Conservation (phyloP, 2,329 filamentous ascomycete species). For the Microdochium trichocladiopsis region DNA sequence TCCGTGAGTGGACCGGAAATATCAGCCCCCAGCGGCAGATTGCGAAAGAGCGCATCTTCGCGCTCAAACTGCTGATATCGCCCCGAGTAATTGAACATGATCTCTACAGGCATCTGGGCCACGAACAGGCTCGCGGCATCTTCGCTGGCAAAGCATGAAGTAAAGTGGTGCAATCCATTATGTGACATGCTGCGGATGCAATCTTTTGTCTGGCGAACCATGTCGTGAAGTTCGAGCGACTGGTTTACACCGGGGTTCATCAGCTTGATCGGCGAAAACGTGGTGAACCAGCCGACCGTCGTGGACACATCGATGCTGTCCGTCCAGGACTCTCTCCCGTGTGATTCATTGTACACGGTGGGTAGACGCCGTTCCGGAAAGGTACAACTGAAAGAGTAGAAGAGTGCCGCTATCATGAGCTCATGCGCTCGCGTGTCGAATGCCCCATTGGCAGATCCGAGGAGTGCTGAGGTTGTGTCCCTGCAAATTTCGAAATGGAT, state of each 20-base stretch:
- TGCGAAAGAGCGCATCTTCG: neutral
- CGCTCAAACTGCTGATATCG: neutral
- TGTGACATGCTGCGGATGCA: constrained; percentile 22
- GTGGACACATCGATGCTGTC: constrained; percentile 8
- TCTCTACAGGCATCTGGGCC: neutral
- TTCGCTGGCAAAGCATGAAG: neutral
- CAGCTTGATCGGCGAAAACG: constrained; percentile 6
- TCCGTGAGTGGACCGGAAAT: neutral
- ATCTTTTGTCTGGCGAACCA: neutral
- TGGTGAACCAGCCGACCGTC: constrained; percentile 17
- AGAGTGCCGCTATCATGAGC: constrained; percentile 11
- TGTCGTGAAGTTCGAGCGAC: neutral
- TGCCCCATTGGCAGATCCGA: neutral
- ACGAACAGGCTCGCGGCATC: neutral
- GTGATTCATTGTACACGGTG: constrained; percentile 12
- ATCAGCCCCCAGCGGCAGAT: neutral
- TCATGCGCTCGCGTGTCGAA: constrained; percentile 12
- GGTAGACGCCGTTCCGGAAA: constrained; percentile 10
- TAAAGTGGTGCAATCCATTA: neutral
- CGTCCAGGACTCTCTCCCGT: constrained; percentile 13
- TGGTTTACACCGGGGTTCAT: neutral
- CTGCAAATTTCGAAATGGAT: constrained; percentile 3
- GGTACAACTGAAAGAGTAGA: constrained; percentile 9
- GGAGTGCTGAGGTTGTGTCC: neutral
- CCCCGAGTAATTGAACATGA: neutral